These are phyloP conservation scores for Narthecium ossifragum DNA, from an alignment of 106 monocot genomes.

Conservation along the genomic window DNA sequence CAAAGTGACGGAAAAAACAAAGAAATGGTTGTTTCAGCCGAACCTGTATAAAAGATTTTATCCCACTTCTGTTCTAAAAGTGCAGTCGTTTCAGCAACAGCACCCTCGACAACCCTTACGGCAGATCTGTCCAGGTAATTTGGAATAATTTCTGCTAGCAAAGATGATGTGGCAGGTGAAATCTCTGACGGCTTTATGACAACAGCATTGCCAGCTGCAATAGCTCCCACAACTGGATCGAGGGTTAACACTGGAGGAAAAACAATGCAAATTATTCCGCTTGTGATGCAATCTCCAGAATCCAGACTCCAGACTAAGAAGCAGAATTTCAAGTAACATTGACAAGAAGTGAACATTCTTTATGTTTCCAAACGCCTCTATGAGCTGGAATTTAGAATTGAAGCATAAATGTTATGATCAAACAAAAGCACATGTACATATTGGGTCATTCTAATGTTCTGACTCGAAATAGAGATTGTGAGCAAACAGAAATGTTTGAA, in stretches of 20 bases:
- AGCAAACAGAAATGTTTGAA: too few species aligned
- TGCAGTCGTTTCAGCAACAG: slow-evolving; percentile 53
- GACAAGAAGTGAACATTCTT: too few species aligned
- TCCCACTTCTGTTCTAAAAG: slow-evolving; percentile 83
- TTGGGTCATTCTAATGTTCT: too few species aligned
- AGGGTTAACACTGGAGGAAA: slow-evolving; percentile 35
- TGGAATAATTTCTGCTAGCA: slow-evolving; percentile 43
- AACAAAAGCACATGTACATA: too few species aligned
- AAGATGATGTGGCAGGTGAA: slow-evolving; percentile 45
- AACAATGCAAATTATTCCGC: background rate
- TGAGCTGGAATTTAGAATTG: too few species aligned
- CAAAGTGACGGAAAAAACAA: background rate
- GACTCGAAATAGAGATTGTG: too few species aligned
- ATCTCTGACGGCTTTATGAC: slow-evolving; percentile 60
- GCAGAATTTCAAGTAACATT: too few species aligned
- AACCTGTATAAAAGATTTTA: slow-evolving; percentile 90
- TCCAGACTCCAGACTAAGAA: too few species aligned
- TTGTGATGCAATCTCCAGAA: too few species aligned
- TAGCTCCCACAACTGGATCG: slow-evolving; percentile 60
- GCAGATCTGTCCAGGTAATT: slow-evolving; percentile 55
- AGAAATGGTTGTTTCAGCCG: background rate
- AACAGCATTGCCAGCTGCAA: slow-evolving; percentile 60
- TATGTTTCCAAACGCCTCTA: too few species aligned
- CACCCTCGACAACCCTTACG: slow-evolving; percentile 76
- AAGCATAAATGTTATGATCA: too few species aligned